Percentiles rank a stretch among this genome's conserved stretches.
These are phyloP conservation scores for Pseudocercospora eumusae DNA, from an alignment of 2,329 filamentous ascomycete genomes.

Conservation along the genomic window DNA sequence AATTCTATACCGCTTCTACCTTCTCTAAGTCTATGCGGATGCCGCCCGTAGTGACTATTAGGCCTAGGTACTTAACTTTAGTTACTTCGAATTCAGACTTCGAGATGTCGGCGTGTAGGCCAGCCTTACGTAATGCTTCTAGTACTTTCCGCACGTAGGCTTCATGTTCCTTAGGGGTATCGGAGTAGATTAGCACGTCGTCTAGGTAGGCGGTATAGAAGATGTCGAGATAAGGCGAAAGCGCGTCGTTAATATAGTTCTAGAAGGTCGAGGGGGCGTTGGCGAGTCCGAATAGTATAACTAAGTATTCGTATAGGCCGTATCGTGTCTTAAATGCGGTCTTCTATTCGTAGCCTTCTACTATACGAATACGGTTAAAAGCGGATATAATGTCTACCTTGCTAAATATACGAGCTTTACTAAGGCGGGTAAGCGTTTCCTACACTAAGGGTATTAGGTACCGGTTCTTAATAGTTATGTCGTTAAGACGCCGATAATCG, in stretches of 20 bases:
- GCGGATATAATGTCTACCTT: too few species aligned
- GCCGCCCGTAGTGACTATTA: neutral
- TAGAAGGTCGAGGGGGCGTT: too few species aligned
- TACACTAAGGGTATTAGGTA: neutral
- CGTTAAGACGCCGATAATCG: too few species aligned
- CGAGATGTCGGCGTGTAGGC: neutral
- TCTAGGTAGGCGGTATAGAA: too few species aligned
- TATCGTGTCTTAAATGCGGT: conserved; percentile 26
- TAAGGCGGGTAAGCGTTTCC: neutral
- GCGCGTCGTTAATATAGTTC: too few species aligned
- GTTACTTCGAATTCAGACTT: conserved; percentile 19
- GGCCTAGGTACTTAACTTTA: neutral
- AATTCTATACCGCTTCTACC: neutral
- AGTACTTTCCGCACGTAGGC: neutral
- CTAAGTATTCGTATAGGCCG: too few species aligned
- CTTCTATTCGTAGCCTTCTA: conserved; percentile 13
- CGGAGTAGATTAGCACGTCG: neutral
- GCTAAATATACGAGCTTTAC: neutral
- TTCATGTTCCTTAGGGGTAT: neutral
- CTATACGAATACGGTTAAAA: neutral
- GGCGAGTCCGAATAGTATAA: too few species aligned
- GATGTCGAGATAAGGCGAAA: too few species aligned
- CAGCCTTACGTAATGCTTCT: neutral
- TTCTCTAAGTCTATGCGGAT: neutral
- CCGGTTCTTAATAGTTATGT: too few species aligned